Conservation (phyloP, 2,329 filamentous ascomycete genomes). For the Bertia moriformis region DNA sequence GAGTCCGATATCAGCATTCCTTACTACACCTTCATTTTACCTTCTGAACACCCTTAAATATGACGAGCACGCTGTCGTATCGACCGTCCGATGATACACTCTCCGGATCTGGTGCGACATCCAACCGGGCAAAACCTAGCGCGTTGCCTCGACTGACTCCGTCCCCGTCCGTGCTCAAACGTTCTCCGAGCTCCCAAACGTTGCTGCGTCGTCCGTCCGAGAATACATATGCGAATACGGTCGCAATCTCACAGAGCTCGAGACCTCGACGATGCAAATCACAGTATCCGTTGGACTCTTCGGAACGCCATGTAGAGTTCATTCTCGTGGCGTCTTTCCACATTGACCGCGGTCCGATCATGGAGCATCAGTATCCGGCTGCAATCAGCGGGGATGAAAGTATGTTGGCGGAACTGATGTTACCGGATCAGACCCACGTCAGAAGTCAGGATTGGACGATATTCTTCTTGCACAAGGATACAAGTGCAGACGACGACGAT, state of each 20-base stretch:
- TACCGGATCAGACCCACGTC: slow-evolving; percentile 90
- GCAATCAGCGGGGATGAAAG: slow-evolving; percentile 94
- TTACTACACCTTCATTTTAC: too few relatives aligned
- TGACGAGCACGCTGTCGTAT: neutral
- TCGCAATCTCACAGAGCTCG: slow-evolving; percentile 31
- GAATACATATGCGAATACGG: slow-evolving; percentile 30
- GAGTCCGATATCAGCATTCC: too few relatives aligned
- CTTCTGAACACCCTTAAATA: neutral
- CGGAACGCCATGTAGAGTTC: slow-evolving; percentile 94
- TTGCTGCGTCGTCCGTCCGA: slow-evolving; percentile 34
- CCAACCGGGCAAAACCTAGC: neutral
- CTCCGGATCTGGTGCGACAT: neutral
- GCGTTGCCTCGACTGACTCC: neutral
- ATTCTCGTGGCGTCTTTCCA: slow-evolving; percentile 96
- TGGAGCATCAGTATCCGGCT: slow-evolving; percentile 95
- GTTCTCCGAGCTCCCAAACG: slow-evolving; percentile 42
- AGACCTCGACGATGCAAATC: slow-evolving; percentile 47
- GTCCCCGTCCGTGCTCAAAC: neutral
- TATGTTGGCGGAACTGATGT: slow-evolving; percentile 95
- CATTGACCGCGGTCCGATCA: slow-evolving; percentile 86
- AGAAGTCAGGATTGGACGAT: slow-evolving; percentile 97
- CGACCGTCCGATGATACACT: neutral
- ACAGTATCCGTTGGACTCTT: slow-evolving; percentile 60
- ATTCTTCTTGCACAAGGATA: slow-evolving; percentile 95
- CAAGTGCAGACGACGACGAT: slow-evolving; percentile 68